Percentiles rank a stretch among this genome's conserved stretches.
phyloP scores from a whole-genome alignment of 2,329 filamentous ascomycete genomes.

The Diaporthe vaccinii region DNA sequence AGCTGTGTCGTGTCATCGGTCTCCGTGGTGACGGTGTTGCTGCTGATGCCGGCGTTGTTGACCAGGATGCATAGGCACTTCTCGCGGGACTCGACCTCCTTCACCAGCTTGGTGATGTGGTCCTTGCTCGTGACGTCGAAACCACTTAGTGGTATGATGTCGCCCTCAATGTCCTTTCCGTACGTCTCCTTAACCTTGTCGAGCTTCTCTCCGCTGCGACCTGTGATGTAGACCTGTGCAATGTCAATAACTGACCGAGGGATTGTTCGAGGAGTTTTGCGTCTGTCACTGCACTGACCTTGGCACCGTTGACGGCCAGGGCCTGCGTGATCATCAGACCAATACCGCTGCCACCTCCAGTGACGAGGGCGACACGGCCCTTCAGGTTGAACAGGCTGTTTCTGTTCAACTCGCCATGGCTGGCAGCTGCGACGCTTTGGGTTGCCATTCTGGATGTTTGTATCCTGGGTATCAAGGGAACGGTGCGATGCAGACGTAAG shows the following conservation, averaged over 20 bases:
- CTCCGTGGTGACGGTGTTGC: conserved; percentile 67
- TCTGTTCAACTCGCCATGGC: conserved; percentile 51
- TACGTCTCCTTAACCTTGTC: conserved; percentile 71
- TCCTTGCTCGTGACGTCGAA: conserved; percentile 73
- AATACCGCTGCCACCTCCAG: conserved; percentile 53
- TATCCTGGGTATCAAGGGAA: not conserved
- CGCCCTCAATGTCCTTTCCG: conserved; percentile 65
- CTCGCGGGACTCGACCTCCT: conserved; percentile 68
- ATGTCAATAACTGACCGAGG: conserved; percentile 55
- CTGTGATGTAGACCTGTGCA: conserved; percentile 74
- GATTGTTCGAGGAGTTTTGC: not conserved
- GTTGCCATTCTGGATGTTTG: conserved; percentile 46
- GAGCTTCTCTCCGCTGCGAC: conserved; percentile 73
- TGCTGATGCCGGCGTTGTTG: conserved; percentile 77
- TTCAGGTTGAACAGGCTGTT: conserved; percentile 64
- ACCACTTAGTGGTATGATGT: conserved; percentile 70
- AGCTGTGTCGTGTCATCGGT: conserved; percentile 64
- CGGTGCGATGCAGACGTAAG: no score
- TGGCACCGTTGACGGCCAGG: conserved; percentile 40
- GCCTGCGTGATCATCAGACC: conserved; percentile 52
- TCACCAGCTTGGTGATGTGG: conserved; percentile 68
- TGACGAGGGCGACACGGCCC: conserved; percentile 59
- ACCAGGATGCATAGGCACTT: conserved; percentile 73
- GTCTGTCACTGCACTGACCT: not conserved
- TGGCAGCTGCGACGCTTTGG: conserved; percentile 47